These are phyloP conservation scores for Podila epigama DNA, from an alignment of 192 early-diverging fungal species.

Conservation along the genomic window DNA sequence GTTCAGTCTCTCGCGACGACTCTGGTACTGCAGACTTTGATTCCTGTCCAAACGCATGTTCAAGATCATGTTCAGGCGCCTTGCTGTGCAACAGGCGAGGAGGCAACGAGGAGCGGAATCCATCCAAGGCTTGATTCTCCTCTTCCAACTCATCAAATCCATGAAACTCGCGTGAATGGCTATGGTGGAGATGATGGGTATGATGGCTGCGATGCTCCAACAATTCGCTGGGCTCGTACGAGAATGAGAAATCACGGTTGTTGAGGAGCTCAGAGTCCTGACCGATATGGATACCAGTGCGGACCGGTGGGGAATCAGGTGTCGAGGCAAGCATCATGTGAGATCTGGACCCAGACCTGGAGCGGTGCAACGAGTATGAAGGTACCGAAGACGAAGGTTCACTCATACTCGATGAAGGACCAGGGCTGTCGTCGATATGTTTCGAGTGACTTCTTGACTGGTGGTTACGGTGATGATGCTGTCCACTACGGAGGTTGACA, in stretches of 20 bases:
- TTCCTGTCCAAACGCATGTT: too few species aligned
- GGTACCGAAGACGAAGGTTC: slow-evolving; percentile 22
- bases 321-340: slow-evolving; percentile 18
- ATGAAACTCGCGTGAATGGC: not conserved
- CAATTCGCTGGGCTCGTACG: slow-evolving; percentile 34
- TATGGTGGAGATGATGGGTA: slow-evolving; percentile 6
- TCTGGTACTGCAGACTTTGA: too few species aligned
- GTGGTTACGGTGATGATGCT: slow-evolving; percentile 20
- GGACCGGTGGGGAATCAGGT: slow-evolving; percentile 38
- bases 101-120: slow-evolving; percentile 14
- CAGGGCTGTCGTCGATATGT: not conserved
- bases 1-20: too few species aligned
- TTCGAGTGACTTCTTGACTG: not conserved
- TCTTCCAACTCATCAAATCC: slow-evolving; percentile 36
- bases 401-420: slow-evolving; percentile 9
- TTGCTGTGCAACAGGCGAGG: not conserved
- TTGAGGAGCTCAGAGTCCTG: slow-evolving; percentile 42
- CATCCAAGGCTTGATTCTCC: slow-evolving; percentile 2
- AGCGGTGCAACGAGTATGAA: slow-evolving; percentile 16
- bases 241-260: slow-evolving; percentile 42
- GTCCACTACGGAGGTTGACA: slow-evolving; percentile 12
- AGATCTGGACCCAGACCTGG: slow-evolving; percentile 22
- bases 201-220: slow-evolving; percentile 17
- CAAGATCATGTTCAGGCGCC: not conserved
- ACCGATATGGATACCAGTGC: slow-evolving; percentile 29